Evolutionary conservation across 306 rosid genomes (phyloP).

Genomic region (Cicer bijugum): DNA sequence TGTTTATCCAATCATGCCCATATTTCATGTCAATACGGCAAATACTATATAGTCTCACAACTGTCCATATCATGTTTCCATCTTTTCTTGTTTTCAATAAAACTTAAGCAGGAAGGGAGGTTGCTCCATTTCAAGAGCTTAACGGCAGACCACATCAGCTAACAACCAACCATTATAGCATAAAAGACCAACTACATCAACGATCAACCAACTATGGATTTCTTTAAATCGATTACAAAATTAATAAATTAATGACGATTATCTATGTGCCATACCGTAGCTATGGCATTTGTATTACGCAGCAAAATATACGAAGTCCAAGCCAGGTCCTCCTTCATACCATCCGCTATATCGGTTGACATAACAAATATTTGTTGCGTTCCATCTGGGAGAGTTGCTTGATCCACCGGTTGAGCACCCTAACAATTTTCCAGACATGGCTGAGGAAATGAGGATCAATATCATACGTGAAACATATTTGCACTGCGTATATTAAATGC

Average conservation of each 20-base stretch:
- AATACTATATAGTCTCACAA: conserved; percentile 1
- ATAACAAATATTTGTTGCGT: conserved; percentile 76
- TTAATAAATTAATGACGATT: background rate
- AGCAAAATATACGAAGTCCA: conserved; percentile 85
- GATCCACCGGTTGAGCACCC: conserved; percentile 78
- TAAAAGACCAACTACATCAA: conserved; percentile 5
- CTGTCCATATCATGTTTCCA: background rate
- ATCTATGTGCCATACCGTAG: conserved; percentile 57
- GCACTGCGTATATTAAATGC: conserved; percentile 20
- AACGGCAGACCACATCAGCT: background rate
- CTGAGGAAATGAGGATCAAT: conserved; percentile 31
- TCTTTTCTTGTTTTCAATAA: background rate
- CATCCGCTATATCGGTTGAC: conserved; percentile 57
- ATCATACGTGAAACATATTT: conserved; percentile 24
- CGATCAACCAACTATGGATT: conserved; percentile 19
- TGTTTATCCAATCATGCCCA: background rate
- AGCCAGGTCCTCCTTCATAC: conserved; percentile 80
- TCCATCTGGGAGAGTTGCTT: conserved; percentile 67
- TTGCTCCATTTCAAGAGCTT: conserved; percentile 8
- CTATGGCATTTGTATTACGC: conserved; percentile 73
- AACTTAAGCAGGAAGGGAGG: background rate
- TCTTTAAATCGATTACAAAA: background rate
- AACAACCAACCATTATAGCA: background rate
- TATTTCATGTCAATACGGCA: background rate
- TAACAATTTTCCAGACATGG: conserved; percentile 43